Base-by-base conservation (phyloP, 495 filamentous ascomycete species). In the Aspergillus coremiiformis region DNA sequence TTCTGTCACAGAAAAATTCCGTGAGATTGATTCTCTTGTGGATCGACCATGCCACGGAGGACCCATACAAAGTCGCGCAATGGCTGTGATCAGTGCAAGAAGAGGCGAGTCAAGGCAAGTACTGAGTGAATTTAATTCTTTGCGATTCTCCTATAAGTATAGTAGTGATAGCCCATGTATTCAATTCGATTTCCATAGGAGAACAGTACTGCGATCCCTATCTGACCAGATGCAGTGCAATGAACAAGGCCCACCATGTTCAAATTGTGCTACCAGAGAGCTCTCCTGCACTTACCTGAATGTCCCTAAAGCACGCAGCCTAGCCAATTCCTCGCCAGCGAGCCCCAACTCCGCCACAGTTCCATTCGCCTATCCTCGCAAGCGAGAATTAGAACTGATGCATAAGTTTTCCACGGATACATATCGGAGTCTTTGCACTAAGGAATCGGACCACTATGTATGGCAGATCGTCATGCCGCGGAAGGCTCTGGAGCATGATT, bases 21-120 rank as follows among this genome's bases (percentile, higher is more conserved):
- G 5, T 39, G 8, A 4, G 24, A n/a, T 10, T 21, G 3, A n/a
- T 15, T 39, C 17, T 27, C 1, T 4, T 20, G 26, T 22, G 47
- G 14, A 19, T 48, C n/a, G 32, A 33, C 37, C n/a, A 29, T 29
- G 45, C 69, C 67, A 42, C 66, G 69, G 33, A 65, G 69, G 52
- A 62, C 76, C 27, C 79, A 83, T 63, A 77, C 70, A 27, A 83
- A 83, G 55, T 82, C 79, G 11, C 72, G 78, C 33, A 72, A 70
- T 54, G 80, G 80, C 5, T 83, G 80, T 52, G 67, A 74, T 29
- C 76, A 80, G 54, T 83, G 80, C 61, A 82, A 82, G 61, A 69
- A 71, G 49, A 64, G 80, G 21, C 76, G 78, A 41, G 76, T 81
- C 59, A 79, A 79, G 72, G 78, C 77, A 47, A 51, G 64, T 51